These are phyloP conservation scores for Mucor saturninus DNA, from an alignment of 371 early-diverging fungal species.

Conservation along the genomic window DNA sequence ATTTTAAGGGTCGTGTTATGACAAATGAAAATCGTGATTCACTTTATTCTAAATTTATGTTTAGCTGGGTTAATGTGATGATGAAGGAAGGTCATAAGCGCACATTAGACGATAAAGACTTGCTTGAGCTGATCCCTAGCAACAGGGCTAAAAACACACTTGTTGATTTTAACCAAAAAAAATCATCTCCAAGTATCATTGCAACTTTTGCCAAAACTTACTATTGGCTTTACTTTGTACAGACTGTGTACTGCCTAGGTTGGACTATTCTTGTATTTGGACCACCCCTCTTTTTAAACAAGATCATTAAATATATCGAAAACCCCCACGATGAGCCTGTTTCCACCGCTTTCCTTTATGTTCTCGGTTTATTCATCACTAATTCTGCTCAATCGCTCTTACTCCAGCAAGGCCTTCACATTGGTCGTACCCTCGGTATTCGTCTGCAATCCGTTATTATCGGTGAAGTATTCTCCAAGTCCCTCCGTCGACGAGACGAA, in stretches of 20 bases:
- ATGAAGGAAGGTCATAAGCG: constrained; percentile 55
- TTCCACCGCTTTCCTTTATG: constrained; percentile 60
- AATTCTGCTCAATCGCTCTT: constrained; percentile 51
- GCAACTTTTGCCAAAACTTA: constrained; percentile 41
- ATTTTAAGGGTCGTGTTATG: constrained; percentile 38
- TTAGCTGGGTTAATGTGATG: constrained; percentile 57
- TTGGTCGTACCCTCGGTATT: constrained; percentile 58
- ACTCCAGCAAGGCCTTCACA: constrained; percentile 58
- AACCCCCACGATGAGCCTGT: constrained; percentile 33
- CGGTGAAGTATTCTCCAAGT: constrained; percentile 63
- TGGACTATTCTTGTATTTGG: constrained; percentile 59
- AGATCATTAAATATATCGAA: constrained; percentile 62
- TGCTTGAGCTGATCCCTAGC: constrained; percentile 45
- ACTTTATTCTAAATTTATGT: constrained; percentile 56
- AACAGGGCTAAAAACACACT: constrained; percentile 43
- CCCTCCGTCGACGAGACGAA: constrained; percentile 59
- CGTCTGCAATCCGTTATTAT: constrained; percentile 63
- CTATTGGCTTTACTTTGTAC: constrained; percentile 36
- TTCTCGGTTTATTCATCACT: constrained; percentile 62
- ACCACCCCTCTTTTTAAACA: constrained; percentile 62
- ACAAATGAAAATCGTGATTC: constrained; percentile 60
- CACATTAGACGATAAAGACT: constrained; percentile 57
- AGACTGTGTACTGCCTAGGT: constrained; percentile 50
- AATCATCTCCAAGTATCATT: constrained; percentile 14
- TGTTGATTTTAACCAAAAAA: constrained; percentile 21